Evolutionary conservation across 2,329 filamentous ascomycete species (phyloP).

Genomic region (Pseudofabraea citricarpa): DNA sequence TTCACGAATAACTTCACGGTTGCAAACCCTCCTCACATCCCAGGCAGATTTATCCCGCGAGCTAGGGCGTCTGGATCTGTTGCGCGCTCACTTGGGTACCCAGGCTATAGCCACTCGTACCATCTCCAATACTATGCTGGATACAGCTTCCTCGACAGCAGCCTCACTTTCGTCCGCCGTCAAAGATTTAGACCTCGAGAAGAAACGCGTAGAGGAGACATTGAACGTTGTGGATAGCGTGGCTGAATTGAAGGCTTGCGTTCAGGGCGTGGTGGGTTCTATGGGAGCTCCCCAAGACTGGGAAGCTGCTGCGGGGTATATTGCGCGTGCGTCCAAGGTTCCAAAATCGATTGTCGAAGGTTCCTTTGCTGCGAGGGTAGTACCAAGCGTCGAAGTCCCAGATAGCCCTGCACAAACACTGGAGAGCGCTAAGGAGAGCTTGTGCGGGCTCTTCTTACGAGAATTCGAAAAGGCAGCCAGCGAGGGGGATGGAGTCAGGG

Average conservation of each 20-base stretch:
- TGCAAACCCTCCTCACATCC: slow-evolving; percentile 73
- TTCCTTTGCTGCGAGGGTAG: slow-evolving; percentile 84
- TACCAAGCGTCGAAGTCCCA: slow-evolving; percentile 92
- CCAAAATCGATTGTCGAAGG: slow-evolving; percentile 77
- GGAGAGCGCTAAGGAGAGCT: slow-evolving; percentile 78
- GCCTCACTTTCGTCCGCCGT: slow-evolving; percentile 82
- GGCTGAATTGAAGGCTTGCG: slow-evolving; percentile 92
- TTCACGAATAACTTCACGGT: slow-evolving; percentile 64
- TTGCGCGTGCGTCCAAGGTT: slow-evolving; percentile 76
- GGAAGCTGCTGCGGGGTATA: slow-evolving; percentile 91
- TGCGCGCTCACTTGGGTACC: slow-evolving; percentile 81
- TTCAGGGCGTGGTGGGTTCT: slow-evolving; percentile 87
- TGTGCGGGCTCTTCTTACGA: slow-evolving; percentile 84
- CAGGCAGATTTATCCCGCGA: slow-evolving; percentile 86
- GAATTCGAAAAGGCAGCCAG: slow-evolving; percentile 91
- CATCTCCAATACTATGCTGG: slow-evolving; percentile 88
- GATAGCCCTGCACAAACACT: slow-evolving; percentile 86
- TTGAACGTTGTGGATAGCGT: slow-evolving; percentile 93
- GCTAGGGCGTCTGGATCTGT: slow-evolving; percentile 78
- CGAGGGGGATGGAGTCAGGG: slow-evolving; percentile 81
- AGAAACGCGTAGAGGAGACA: slow-evolving; percentile 85
- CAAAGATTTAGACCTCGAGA: slow-evolving; percentile 83
- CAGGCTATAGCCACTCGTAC: slow-evolving; percentile 79
- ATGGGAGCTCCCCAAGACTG: slow-evolving; percentile 99
- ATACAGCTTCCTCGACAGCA: slow-evolving; percentile 79